Evolutionary conservation across 1,284 basidiomycete genomes (phyloP), one percentile per base, ranked within the genome.

Genomic region (Quambalaria eucalypti): DNA sequence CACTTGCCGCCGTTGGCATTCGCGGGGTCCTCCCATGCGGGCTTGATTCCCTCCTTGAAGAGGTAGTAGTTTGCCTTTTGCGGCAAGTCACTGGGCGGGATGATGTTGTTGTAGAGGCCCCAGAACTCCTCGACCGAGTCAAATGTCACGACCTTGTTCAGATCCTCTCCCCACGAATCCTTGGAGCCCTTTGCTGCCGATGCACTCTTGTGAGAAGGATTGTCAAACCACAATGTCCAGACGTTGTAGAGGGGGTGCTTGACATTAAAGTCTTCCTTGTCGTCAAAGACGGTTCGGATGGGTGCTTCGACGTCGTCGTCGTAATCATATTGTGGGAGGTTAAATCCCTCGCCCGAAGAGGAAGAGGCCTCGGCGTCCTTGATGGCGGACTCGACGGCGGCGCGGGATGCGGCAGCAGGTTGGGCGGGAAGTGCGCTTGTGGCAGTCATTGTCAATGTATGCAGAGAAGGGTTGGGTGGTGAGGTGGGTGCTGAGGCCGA

Each of bases 11-110:
- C 93, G 65, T 88, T 83, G 76, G 91, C 90, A 79, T 98, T 98
- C 40, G 90, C 88, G 1, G 87, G 87, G 76, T 90, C 89, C 75
- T 91, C 88, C 88, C 89, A 91, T 7, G 90, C 86, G 1, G 89
- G 88, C 55, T 88, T 81, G 52, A 91, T 80, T 48, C 85, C 85
- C 2, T 83, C 79, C 82, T 96, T 97, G 85, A 98, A 98, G 59
- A 98, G 82, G 80, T 98, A 98, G 78, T 98, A 98, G 77, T 98
- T 98, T 33, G 92, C 90, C 79, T 92, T 96, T 78, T 86, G 85
- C 33, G 90, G 90, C 67, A 98, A 80, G 71, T 86, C 84, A 23
- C 90, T 92, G n/a, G 93, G 95, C 19, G 91, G 88, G 29, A 98
- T 86, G 69, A 98, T 92, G 79, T 97, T 96, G 79, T 97, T 95